Conservation (phyloP, 2,329 filamentous ascomycete species). For the Geosmithia morbida region DNA sequence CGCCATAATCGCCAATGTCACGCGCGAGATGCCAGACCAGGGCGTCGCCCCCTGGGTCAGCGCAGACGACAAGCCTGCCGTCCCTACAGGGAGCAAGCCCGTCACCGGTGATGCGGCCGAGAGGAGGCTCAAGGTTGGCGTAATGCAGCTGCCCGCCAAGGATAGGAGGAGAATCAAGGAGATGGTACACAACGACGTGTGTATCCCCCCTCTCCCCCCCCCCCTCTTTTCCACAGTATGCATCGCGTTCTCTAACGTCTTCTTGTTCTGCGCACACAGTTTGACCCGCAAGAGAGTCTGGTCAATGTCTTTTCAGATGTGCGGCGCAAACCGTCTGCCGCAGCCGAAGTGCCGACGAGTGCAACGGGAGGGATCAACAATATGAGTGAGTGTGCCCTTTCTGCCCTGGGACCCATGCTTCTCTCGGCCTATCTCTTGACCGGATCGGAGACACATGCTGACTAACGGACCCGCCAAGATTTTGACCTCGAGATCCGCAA, state of each 20-base stretch:
- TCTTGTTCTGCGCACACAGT: constrained; percentile 18
- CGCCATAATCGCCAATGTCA: constrained; percentile 55
- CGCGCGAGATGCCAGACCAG: constrained; percentile 52
- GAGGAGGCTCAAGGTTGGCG: constrained; percentile 50
- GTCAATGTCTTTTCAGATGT: constrained; percentile 36
- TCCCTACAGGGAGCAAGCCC: constrained; percentile 42
- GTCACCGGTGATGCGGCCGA: constrained; percentile 52
- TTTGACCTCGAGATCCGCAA: constrained; percentile 55
- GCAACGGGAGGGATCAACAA: constrained; percentile 60
- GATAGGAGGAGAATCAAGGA: constrained; percentile 56
- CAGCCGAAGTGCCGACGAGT: constrained; percentile 50
- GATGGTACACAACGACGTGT: constrained; percentile 43
- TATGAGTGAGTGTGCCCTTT: constrained; percentile 45
- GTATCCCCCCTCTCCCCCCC: not conserved
- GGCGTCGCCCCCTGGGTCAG: constrained; percentile 58
- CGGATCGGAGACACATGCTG: not conserved
- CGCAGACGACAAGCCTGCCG: constrained; percentile 51
- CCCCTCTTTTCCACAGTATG: not conserved
- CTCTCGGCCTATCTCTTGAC: not conserved
- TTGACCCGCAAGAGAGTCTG: constrained; percentile 39
- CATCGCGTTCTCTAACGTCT: constrained; percentile 7
- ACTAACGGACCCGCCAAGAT: constrained; percentile 25
- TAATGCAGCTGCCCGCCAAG: constrained; percentile 55
- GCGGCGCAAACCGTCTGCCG: constrained; percentile 26
- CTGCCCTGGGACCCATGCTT: not conserved